Evolutionary conservation across 257 asterid species (phyloP), one percentile per base, ranked within the genome.

Genomic region (Scutellaria galericulata): DNA sequence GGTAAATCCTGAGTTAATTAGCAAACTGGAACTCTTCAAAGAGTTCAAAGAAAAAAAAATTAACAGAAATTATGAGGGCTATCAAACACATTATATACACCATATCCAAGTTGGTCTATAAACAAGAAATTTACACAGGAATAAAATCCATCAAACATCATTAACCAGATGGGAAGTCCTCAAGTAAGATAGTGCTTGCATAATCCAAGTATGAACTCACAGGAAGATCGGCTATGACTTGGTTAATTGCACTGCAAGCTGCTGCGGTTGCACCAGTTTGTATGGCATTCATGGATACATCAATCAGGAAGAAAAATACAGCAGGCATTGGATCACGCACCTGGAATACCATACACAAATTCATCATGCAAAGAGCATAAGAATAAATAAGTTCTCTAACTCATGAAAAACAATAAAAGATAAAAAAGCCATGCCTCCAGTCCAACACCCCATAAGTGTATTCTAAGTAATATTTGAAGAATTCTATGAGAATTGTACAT

Each of bases 251-350:
- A 82, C 96, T 89, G 79, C 99, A 95, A 64, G 99, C 96, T 44
- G 99, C 98, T 7, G 98, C 99, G 70, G 99, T 88, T 62, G 99
- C 97, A 81, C 99, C 99, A 44, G 98, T 95, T 92, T 95, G 96
- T 75, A 92, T 68, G 61, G 99, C 93, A 54, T 90, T 88, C 95
- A 90, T 85, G 71, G 99, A 95, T 75, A 92, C 99, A 75, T 95
- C 99, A 80, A 95, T 78, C 35, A 95, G 86, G 87, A 95, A 95
- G 90, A 92, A 92, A 70, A 83, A 95, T 64, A 92, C 94, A 35
- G 99, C 95, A 27, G 98, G 99, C 98, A 95, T 90, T 37, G 99
- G 99, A 80, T 92, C 96, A n/a, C 98, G 88, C 71, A 95, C 99
- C 99, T 95, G 92, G 72, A 81, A 79, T 73, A 66, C 45, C 64